Evolutionary conservation across 352 stramenopile species (phyloP).

Genomic region (Peronospora tabacina): DNA sequence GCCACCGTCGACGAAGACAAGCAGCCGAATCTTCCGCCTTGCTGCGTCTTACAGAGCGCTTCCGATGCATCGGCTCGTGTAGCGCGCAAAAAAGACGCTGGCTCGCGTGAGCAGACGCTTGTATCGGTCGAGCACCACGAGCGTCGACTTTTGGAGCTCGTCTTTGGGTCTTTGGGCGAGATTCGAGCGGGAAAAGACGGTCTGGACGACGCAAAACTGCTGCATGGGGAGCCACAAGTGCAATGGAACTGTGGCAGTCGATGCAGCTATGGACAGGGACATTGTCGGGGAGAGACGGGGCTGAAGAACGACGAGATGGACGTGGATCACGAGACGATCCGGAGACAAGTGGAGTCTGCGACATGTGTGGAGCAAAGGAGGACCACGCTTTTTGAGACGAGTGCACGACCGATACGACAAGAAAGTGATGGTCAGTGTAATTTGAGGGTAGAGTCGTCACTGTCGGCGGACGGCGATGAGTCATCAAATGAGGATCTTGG

Average conservation of each 20-base stretch:
- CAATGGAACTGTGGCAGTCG: too few species aligned
- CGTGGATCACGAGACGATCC: not conserved
- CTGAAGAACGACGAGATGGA: not conserved
- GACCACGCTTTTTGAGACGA: not conserved
- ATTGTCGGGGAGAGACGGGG: too few species aligned
- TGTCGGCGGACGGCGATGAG: conserved; percentile 6
- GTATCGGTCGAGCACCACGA: too few species aligned
- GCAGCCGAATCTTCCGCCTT: conserved; percentile 32
- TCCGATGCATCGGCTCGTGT: too few species aligned
- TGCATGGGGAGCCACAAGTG: conserved; percentile 19
- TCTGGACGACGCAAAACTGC: conserved; percentile 35
- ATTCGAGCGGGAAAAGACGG: conserved; percentile 54
- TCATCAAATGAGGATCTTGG: conserved; percentile 11
- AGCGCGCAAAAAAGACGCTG: too few species aligned
- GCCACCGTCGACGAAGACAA: conserved; percentile 19
- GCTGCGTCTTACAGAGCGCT: conserved; percentile 12
- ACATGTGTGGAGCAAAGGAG: not conserved
- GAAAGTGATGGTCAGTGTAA: too few species aligned
- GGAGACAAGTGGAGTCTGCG: not conserved
- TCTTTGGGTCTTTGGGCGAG: conserved; percentile 54
- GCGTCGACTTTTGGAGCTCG: conserved; percentile 46
- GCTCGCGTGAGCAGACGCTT: not conserved
- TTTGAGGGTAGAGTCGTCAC: too few species aligned
- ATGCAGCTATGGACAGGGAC: too few species aligned
- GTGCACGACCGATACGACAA: too few species aligned